Conservation (phyloP, 768 basidiomycete genomes). For the Paxillus rubicundulus region DNA sequence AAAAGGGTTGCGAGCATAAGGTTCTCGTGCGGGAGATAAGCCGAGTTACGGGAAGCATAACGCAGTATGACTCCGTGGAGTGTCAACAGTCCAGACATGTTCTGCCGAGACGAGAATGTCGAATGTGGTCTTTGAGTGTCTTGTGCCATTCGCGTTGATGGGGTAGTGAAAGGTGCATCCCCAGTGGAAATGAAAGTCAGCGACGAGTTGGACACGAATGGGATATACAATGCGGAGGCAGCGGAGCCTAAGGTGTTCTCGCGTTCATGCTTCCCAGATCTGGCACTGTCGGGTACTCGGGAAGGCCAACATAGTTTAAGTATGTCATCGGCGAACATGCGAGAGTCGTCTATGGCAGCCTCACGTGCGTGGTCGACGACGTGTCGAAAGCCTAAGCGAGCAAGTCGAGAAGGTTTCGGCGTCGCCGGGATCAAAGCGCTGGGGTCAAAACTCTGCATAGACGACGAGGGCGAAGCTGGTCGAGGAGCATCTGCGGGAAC, state of each 20-base stretch:
- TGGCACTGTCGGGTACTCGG: conserved; percentile 42
- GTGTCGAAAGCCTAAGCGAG: conserved; percentile 54
- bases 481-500: conserved; percentile 32
- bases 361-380: conserved; percentile 65
- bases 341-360: conserved; percentile 45
- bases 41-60: conserved; percentile 31
- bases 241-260: conserved; percentile 25
- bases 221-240: conserved; percentile 40
- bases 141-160: conserved; percentile 20
- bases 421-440: conserved; percentile 31
- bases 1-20: conserved; percentile 59
- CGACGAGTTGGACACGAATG: conserved; percentile 42
- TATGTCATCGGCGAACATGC: conserved; percentile 55
- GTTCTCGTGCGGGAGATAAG: conserved; percentile 52
- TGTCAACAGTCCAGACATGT: conserved; percentile 40
- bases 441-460: neutral
- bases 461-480: conserved; percentile 19
- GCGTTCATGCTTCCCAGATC: conserved; percentile 25
- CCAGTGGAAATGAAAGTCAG: conserved; percentile 17
- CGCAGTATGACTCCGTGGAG: conserved; percentile 48
- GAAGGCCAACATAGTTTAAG: conserved; percentile 52
- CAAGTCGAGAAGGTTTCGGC: conserved; percentile 51
- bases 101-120: conserved; percentile 30
- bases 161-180: conserved; percentile 12
- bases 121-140: conserved; percentile 47